A percentile compares a stretch with the other conserved stretches of the same genome.
These are phyloP conservation scores for Exophiala aquamarina DNA, from an alignment of 2,329 filamentous ascomycete species.

Conservation along the genomic window DNA sequence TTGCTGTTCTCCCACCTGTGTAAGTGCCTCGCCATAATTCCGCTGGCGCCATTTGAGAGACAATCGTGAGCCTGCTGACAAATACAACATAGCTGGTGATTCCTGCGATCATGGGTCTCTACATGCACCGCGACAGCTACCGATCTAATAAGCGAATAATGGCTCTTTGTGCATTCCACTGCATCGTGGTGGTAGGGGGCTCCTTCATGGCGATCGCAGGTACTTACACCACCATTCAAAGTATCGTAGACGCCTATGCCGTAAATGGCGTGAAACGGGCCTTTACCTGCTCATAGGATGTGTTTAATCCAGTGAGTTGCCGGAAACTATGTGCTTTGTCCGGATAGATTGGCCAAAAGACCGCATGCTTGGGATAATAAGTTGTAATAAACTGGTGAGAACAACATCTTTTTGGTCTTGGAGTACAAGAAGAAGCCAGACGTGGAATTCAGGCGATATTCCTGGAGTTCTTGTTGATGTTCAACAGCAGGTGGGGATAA, in stretches of 20 bases:
- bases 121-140: constrained; percentile 15
- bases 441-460: no score
- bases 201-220: constrained; percentile 14
- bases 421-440: no score
- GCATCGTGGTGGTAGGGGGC: constrained; percentile 2
- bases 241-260: constrained; percentile 13
- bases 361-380: no score
- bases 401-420: no score
- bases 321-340: no score
- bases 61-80: no score
- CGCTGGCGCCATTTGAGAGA: no score
- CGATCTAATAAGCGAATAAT: constrained; percentile 1
- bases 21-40: constrained; percentile 49
- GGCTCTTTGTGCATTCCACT: constrained; percentile 5
- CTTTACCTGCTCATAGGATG: constrained; percentile 4
- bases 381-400: no score
- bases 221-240: constrained; percentile 17
- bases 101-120: constrained; percentile 15
- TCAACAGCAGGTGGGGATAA: no score
- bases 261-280: constrained; percentile 4
- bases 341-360: no score
- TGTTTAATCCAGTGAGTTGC: no score
- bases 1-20: constrained; percentile 52
- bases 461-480: no score
- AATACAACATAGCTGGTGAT: constrained; percentile 6